A percentile compares a stretch with the other conserved stretches of the same genome.
Evolutionary conservation across 2,329 filamentous ascomycete species (phyloP).

Genomic region (Curvularia hawaiiensis): DNA sequence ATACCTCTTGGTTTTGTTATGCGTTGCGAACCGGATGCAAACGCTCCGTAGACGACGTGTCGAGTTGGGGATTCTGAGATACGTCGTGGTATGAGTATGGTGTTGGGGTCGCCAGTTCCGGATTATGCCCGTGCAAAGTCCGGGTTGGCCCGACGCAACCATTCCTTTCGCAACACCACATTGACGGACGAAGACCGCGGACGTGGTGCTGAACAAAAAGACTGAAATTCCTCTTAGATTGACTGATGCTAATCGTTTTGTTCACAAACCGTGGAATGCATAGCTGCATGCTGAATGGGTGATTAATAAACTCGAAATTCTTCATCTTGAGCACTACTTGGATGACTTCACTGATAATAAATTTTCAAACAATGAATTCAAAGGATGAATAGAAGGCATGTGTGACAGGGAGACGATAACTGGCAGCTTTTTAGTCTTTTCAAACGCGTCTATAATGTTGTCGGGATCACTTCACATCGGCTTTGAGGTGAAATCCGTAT

Average conservation of each 20-base stretch:
- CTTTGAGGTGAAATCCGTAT: background rate
- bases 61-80: background rate
- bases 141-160: constrained; percentile 2
- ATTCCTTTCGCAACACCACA: background rate
- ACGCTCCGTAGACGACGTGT: background rate
- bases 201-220: no score
- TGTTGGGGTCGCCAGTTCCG: background rate
- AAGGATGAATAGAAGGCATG: background rate
- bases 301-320: no score
- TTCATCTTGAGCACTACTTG: background rate
- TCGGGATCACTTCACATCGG: background rate
- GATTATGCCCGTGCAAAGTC: background rate
- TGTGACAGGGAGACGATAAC: background rate
- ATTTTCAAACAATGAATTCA: background rate
- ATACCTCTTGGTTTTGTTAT: background rate
- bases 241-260: no score
- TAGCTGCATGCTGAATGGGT: no score
- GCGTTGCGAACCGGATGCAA: background rate
- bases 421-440: background rate
- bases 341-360: background rate
- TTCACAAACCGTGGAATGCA: no score
- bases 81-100: background rate
- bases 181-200: background rate
- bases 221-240: no score
- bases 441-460: background rate